Evolutionary conservation across 129 eudicot species (phyloP), one percentile per base, ranked within the genome.

Genomic region (Scalesia atractyloides): DNA sequence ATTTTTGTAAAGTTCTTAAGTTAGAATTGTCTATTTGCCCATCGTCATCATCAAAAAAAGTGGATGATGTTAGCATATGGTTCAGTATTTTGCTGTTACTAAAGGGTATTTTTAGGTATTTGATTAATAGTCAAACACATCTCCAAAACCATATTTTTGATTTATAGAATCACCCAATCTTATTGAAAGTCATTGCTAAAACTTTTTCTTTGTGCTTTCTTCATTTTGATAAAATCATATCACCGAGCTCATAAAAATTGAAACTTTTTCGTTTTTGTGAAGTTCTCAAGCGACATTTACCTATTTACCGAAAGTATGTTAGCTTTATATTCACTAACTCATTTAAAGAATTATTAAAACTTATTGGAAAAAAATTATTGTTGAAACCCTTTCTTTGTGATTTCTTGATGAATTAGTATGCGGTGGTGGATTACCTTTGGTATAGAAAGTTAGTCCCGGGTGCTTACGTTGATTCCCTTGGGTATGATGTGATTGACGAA

Each of bases 391-490:
- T 13, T 59, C 41, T 19, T 16, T 57, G 61, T 50, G 49, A 36
- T 70, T 48, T 26, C 51, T 74, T 60, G 68, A 3, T 69, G 64
- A 61, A 75, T 70, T 44, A 95, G 99, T 95, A 90, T 80, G 99
- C 81, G 43, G 99, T 95, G 79, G 91, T 95, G 81, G 99, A 95
- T 58, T 95, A 88, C 82, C 97, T 95, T 56, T 95, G 99, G 99
- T 95, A 95, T 79, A 88, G 99, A 82, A 86, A 73, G 75, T 68
- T 83, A 64, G 97, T 86, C 24, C 54, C 77, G 1, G 99, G 97
- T 63, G 96, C 99, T 53, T 72, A 75, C 65, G 84, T 73, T 30
- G 94, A 95, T 77, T 88, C 99, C 59, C 86, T 80, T 22, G 99
- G 99, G 16, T 86, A 76, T 51, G 99, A 95, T 80, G 96, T 88